phyloP scores from a whole-genome alignment of 176 grass and related monocot genomes.

The Bolboschoenus planiculmis region DNA sequence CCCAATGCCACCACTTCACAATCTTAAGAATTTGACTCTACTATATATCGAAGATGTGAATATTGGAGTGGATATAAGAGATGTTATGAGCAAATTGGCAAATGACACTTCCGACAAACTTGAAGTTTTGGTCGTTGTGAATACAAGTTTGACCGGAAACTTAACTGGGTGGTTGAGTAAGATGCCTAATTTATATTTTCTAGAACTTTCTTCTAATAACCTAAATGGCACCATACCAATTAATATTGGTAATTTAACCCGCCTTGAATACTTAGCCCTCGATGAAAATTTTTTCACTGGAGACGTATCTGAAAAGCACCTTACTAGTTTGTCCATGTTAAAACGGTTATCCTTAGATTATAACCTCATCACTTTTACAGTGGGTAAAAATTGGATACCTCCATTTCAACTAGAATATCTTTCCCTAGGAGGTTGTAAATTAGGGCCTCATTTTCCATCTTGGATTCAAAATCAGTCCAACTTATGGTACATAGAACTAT shows the following conservation, averaged over 20 bases:
- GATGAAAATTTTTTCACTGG: background rate
- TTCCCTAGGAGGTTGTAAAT: too few relatives aligned
- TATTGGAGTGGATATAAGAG: background rate
- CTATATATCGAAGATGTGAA: background rate
- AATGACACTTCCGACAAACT: background rate
- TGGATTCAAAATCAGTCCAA: too few relatives aligned
- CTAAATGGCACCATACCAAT: conserved; percentile 10
- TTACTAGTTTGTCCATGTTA: background rate
- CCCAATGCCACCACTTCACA: too few relatives aligned
- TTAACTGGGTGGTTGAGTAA: background rate
- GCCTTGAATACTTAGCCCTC: background rate
- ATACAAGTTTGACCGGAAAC: background rate
- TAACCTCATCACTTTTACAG: too few relatives aligned
- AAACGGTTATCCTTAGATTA: too few relatives aligned
- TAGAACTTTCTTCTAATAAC: background rate
- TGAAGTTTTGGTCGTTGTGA: too few relatives aligned
- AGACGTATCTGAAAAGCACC: background rate
- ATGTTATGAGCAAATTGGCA: background rate
- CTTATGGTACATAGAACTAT: too few relatives aligned
- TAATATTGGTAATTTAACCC: background rate
- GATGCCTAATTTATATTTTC: background rate
- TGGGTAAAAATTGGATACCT: too few relatives aligned
- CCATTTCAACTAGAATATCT: too few relatives aligned
- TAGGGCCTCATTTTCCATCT: too few relatives aligned
- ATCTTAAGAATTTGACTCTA: too few relatives aligned